phyloP scores from a whole-genome alignment of 495 filamentous ascomycete species.

The Annulohypoxylon bovei region DNA sequence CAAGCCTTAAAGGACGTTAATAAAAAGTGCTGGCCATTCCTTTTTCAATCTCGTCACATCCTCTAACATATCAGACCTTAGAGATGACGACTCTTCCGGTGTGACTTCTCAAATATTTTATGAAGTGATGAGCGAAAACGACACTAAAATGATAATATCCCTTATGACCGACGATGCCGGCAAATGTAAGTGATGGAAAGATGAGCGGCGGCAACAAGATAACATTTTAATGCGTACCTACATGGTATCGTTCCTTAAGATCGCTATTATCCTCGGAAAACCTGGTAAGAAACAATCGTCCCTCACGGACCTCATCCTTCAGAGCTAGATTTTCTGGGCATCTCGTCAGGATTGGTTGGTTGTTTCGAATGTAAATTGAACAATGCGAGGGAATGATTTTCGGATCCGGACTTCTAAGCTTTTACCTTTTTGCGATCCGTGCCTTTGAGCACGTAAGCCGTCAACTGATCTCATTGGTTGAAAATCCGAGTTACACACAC shows the following conservation, averaged over 20 bases:
- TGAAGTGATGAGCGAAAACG: constrained; percentile 12
- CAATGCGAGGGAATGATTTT: neutral
- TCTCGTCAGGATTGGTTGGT: neutral
- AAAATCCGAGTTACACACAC: neutral
- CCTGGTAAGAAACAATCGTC: constrained; percentile 19
- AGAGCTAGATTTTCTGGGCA: neutral
- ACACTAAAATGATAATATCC: neutral
- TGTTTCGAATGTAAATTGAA: neutral
- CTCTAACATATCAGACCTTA: neutral
- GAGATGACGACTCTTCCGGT: constrained; percentile 1
- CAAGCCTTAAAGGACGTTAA: constrained; percentile 19
- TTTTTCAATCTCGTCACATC: constrained; percentile 34
- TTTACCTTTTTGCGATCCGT: neutral
- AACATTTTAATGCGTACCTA: constrained; percentile 5
- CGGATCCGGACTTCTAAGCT: neutral
- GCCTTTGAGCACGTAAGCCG: neutral
- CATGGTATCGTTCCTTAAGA: constrained; percentile 6
- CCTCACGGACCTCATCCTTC: constrained; percentile 24
- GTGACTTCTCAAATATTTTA: constrained; percentile 12
- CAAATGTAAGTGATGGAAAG: neutral
- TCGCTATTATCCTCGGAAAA: neutral
- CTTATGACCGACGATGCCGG: neutral
- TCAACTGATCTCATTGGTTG: neutral
- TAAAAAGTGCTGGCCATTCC: constrained; percentile 35
- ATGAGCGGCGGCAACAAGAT: neutral